Conservation (phyloP, 2,329 filamentous ascomycete species). For the Fusarium albosuccineum region DNA sequence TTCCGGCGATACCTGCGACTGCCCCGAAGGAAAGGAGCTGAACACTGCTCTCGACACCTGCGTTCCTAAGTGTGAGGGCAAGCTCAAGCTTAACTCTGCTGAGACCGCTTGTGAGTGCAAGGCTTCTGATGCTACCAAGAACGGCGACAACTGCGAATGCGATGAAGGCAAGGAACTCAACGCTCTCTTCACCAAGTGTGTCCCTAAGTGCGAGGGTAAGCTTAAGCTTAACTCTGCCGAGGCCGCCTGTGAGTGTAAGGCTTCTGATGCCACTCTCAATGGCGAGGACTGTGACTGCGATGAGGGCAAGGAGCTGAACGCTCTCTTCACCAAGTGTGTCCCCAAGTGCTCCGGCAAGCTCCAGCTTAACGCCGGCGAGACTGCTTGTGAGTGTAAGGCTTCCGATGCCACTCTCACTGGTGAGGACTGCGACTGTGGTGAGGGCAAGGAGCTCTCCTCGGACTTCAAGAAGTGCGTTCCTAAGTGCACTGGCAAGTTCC, state of each 20-base stretch:
- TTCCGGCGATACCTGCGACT: neutral
- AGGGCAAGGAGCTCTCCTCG: neutral
- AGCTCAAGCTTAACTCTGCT: no score
- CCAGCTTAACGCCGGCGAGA: neutral
- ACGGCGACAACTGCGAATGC: neutral
- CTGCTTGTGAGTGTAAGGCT: no score
- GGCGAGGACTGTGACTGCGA: no score
- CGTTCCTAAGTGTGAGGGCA: neutral
- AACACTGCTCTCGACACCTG: neutral
- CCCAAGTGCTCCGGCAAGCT: neutral
- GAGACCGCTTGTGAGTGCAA: no score
- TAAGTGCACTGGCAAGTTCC: constrained; percentile 2
- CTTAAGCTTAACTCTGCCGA: no score
- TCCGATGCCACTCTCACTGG: no score
- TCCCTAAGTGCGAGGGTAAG: neutral
- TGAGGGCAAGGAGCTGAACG: no score
- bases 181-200: neutral
- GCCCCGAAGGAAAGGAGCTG: neutral
- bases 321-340: neutral
- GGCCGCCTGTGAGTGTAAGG: no score
- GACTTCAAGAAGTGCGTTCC: constrained; percentile 5
- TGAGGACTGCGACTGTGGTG: neutral
- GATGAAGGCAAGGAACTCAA: neutral
- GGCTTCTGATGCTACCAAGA: no score
- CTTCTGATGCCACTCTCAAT: no score